Conservation (phyloP, 2,329 filamentous ascomycete species). For the Parasarocladium wereldwijsianum region DNA sequence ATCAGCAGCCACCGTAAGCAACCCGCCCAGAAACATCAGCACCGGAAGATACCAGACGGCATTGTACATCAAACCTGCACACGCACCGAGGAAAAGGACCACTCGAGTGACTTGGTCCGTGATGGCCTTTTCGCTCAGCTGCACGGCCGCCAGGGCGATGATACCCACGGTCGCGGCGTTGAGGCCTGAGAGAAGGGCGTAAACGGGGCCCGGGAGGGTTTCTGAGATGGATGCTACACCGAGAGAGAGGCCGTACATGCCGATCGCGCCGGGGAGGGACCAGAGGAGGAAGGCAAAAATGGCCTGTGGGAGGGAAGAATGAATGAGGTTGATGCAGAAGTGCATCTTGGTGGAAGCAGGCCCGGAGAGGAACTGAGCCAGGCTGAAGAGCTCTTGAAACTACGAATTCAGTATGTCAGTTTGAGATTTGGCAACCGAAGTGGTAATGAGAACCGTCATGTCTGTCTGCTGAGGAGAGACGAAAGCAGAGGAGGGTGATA, state of each 20-base stretch:
- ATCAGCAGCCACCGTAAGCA: slow-evolving; percentile 11
- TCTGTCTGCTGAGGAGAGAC: too few species aligned
- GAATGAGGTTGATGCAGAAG: slow-evolving; percentile 52
- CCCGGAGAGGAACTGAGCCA: slow-evolving; percentile 53
- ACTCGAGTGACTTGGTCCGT: slow-evolving; percentile 47
- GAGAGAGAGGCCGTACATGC: slow-evolving; percentile 53
- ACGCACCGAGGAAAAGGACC: slow-evolving; percentile 47
- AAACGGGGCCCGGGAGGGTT: slow-evolving; percentile 44
- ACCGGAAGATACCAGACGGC: slow-evolving; percentile 63
- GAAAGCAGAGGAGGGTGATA: too few species aligned
- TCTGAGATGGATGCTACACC: slow-evolving; percentile 47
- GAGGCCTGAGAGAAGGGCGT: slow-evolving; percentile 55
- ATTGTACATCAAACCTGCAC: slow-evolving; percentile 55
- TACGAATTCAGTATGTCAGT: slow-evolving; percentile 12
- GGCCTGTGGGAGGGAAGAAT: slow-evolving; percentile 42
- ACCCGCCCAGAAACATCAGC: slow-evolving; percentile 41
- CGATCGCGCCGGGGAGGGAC: slow-evolving; percentile 55
- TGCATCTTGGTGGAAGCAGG: slow-evolving; percentile 58
- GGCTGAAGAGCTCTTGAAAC: slow-evolving; percentile 60
- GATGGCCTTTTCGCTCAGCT: slow-evolving; percentile 53
- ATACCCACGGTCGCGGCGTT: slow-evolving; percentile 61
- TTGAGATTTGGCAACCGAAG: too few species aligned
- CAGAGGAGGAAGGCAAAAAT: slow-evolving; percentile 47
- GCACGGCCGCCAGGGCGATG: slow-evolving; percentile 53
- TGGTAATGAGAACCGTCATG: too few species aligned